Evolutionary conservation across 164 flowering plant genomes (phyloP), one percentile per base, ranked within the genome.

Genomic region (Chimonanthus salicifolius): DNA sequence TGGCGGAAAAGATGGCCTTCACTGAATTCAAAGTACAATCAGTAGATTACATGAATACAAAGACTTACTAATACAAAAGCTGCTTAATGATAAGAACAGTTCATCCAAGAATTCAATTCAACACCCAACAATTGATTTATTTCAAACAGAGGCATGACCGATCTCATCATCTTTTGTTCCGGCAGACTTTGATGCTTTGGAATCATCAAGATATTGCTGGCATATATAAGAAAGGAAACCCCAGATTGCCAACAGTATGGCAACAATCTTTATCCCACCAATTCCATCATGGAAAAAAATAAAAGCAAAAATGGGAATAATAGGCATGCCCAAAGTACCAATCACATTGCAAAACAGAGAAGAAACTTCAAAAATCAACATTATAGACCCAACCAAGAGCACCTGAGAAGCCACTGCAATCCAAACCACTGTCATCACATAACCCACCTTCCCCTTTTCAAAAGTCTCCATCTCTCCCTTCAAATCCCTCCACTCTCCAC

Each of bases 221-320:
- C 66, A 71, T n/a, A 62, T 62, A 33, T 76, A 76, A 47, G 78
- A 76, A 33, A 49, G 68, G 33, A 33, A 33, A 33, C 33, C 33
- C 33, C 33, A 33, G 33, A 33, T 1, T 1, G 33, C 33, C 33
- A 43, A 76, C 21, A 60, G 45, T 51, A 76, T 20, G 64, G 83
- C 67, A n/a, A 80, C 45, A 4, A 77, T 77, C 45, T 80, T 77
- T 49, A 74, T 76, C 5, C 44, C 78, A 21, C 63, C 67, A 49
- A 80, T 74, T 60, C 69, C 78, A 33, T 80, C 83, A 43, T 72
- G 58, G 45, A 71, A 77, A 63, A 75, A 69, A 49, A 80, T 58
- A 9, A 80, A 71, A 4, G 80, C 76, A 6, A 72, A 72, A 4
- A 79, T 60, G 47, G 70, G 60, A 33, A 66, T 63, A 5, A 75